Evolutionary conservation across 257 asterid species (phyloP).

Genomic region (Orobanche coerulescens): DNA sequence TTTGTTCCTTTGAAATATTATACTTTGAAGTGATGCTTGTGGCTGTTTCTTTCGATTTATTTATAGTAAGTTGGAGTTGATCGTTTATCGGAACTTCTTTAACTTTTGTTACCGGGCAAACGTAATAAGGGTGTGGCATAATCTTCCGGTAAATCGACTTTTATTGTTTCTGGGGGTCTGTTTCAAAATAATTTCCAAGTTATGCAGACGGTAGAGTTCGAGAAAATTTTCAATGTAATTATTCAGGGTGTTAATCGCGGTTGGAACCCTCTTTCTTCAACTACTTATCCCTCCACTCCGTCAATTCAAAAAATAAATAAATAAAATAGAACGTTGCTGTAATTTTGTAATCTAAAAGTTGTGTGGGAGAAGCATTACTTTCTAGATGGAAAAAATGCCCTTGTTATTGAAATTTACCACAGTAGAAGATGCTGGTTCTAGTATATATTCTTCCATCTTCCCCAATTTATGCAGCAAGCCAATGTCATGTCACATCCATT

Average conservation of each 20-base stretch:
- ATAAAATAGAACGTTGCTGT: too few relatives aligned
- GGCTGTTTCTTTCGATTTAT: background rate
- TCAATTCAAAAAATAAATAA: too few relatives aligned
- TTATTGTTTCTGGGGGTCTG: background rate
- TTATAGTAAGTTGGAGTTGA: background rate
- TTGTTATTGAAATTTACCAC: background rate
- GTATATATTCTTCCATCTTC: background rate
- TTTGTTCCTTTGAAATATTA: slow-evolving; percentile 5
- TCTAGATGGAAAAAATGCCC: background rate
- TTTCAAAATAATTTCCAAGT: background rate
- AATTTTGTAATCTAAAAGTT: too few relatives aligned
- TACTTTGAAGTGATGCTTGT: background rate
- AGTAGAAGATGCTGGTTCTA: background rate
- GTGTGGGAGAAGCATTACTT: background rate
- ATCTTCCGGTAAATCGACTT: background rate
- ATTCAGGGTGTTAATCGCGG: too few relatives aligned
- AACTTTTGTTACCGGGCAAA: background rate
- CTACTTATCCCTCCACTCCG: too few relatives aligned
- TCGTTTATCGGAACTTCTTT: background rate
- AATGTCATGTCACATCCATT: background rate
- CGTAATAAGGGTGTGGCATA: background rate
- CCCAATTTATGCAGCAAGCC: background rate
- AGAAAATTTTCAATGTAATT: background rate
- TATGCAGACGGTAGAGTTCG: background rate
- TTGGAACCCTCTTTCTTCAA: too few relatives aligned